Base-by-base conservation (phyloP, 1,139 yeast species). In the Yamadazyma siamensis region DNA sequence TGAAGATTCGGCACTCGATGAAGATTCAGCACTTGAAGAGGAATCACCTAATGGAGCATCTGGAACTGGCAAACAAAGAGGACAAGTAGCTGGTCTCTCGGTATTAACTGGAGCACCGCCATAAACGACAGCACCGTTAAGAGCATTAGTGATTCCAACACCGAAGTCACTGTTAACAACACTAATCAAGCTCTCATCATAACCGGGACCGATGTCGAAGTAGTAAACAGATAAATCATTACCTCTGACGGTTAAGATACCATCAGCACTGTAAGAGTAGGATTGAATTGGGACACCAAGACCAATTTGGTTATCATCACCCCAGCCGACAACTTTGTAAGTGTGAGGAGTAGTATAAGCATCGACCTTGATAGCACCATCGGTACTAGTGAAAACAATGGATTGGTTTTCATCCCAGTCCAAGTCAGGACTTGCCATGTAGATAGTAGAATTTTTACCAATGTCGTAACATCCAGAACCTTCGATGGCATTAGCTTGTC, bases 401-500 rank as follows among this genome's bases (percentile, higher is more conserved):
- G 38, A 34, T 34, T 46, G 43, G 9, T 43, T 45, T 14, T 32
- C 34, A 17, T 35, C 26, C 10, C 40, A 23, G 17, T 36, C 45
- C 15, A 35, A 27, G 12, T 26, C 24, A 12, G 38, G 28, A 27
- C 35, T 25, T 15, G 46, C 41, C 21, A 43, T 27, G 39, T 41
- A 44, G 17, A 48, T 36, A 26, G 40, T 36, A 12, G 56, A 36
- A 13, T 43, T 38, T 16, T 22, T 34, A 29, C 54, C 53, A 24
- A 49, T 45, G 28, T 47, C 49, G 15, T 55, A 34, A 45, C 63
- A 57, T 29, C 63, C 62, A 14, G 38, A 20, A 22, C 63, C 63
- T 4, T 17, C 23, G 29, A 57, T 42, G 9, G 39, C 39, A 13
- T 57, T 40, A 18, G 49, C 35, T 38, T 54, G 59, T 27, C 35